Conservation (phyloP, 148 eudicot genomes). For the Oxyria digyna region DNA sequence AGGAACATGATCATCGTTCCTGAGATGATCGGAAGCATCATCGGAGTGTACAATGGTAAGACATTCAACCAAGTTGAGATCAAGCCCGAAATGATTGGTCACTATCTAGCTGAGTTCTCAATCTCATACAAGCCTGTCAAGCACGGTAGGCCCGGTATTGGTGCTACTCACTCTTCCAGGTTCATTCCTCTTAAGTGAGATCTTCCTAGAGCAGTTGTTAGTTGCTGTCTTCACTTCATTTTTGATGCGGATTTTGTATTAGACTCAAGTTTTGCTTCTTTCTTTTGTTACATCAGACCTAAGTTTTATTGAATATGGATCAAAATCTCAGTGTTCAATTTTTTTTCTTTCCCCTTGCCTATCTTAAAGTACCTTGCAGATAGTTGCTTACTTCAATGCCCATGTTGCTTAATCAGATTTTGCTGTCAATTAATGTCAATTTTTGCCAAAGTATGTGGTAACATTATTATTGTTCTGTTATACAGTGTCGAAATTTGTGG, state of each 20-base stretch:
- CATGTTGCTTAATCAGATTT: too few relatives aligned
- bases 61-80: conserved; percentile 43
- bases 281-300: neutral
- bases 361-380: too few relatives aligned
- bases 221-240: neutral
- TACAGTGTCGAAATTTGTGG: too few relatives aligned
- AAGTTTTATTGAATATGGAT: neutral
- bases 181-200: conserved; percentile 55
- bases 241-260: neutral
- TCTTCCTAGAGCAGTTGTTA: neutral
- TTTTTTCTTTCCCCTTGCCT: neutral
- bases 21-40: conserved; percentile 57
- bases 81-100: conserved; percentile 65
- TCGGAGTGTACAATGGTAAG: conserved; percentile 56
- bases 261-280: neutral
- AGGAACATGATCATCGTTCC: conserved; percentile 57
- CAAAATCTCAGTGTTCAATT: neutral
- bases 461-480: too few relatives aligned
- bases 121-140: conserved; percentile 60
- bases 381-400: too few relatives aligned
- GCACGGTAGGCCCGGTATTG: conserved; percentile 70
- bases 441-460: too few relatives aligned
- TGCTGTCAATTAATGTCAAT: too few relatives aligned
- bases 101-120: conserved; percentile 52
- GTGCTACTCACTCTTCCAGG: conserved; percentile 66